Evolutionary conservation across 345 rosid species (phyloP).

Genomic region (Eucalyptus decipiens): DNA sequence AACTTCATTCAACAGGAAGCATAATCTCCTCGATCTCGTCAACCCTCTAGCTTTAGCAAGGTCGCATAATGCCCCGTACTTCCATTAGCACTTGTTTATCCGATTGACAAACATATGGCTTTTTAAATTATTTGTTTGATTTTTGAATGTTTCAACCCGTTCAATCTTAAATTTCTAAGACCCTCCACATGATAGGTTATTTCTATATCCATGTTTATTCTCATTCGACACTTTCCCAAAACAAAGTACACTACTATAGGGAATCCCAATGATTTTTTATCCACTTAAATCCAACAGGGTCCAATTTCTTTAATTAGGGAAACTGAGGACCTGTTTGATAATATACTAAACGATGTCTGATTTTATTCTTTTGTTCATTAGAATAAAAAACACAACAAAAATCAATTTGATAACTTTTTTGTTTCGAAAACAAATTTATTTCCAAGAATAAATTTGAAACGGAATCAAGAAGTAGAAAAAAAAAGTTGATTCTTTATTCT

Average conservation of each 20-base stretch:
- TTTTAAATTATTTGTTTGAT: background rate
- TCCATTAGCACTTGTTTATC: background rate
- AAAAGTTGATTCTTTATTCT: too few species aligned
- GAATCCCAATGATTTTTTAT: background rate
- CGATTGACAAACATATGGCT: background rate
- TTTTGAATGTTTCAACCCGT: background rate
- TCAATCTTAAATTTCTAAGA: background rate
- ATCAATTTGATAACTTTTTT: too few species aligned
- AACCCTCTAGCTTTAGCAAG: background rate
- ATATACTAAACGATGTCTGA: too few species aligned
- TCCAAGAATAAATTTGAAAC: too few species aligned
- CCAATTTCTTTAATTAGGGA: background rate
- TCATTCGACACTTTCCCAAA: background rate
- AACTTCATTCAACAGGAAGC: background rate
- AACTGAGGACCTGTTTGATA: background rate
- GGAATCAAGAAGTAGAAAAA: too few species aligned
- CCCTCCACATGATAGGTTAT: background rate
- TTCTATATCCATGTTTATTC: background rate
- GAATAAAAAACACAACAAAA: too few species aligned
- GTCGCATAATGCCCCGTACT: background rate
- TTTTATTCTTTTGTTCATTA: too few species aligned
- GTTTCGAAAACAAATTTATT: too few species aligned
- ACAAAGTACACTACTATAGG: background rate
- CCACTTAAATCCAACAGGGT: background rate
- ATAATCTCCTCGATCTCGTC: background rate